Percentiles rank a stretch among this genome's conserved stretches.
phyloP scores from a whole-genome alignment of 305 asterid genomes.

The Ajuga reptans region DNA sequence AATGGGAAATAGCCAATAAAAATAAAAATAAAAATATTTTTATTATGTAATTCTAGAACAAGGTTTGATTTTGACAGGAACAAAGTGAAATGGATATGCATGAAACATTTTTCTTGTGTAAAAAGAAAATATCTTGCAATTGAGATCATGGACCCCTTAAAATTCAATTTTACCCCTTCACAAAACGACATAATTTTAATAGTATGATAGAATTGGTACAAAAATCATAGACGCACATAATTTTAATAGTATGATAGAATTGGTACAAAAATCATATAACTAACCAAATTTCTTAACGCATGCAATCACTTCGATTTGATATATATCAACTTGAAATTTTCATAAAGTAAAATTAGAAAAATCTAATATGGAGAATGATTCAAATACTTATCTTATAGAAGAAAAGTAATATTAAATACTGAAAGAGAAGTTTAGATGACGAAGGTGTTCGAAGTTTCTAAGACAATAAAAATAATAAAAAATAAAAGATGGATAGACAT shows the following conservation, averaged over 20 bases:
- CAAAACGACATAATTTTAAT: no score
- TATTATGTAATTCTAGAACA: not conserved
- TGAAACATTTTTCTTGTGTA: not conserved
- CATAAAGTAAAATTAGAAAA: not conserved
- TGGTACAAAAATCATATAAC: no score
- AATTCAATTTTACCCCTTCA: no score
- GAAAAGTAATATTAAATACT: constrained; percentile 17
- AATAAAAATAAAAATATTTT: not conserved
- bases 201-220: no score
- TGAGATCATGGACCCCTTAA: not conserved
- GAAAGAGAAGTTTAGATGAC: constrained; percentile 18
- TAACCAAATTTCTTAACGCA: constrained; percentile 10
- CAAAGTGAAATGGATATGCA: constrained; percentile 15
- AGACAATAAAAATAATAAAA: not conserved
- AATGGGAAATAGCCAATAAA: not conserved
- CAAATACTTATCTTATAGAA: constrained; percentile 25
- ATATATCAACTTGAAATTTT: not conserved
- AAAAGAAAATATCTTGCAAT: not conserved
- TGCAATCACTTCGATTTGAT: constrained; percentile 17
- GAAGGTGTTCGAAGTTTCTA: constrained; percentile 9
- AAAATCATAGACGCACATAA: no score
- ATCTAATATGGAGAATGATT: constrained; percentile 26
- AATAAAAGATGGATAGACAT: not conserved
- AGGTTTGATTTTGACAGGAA: constrained; percentile 2
- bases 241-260: no score